phyloP scores from a whole-genome alignment of 2,329 filamentous ascomycete genomes.

The Fulvia fulva region DNA sequence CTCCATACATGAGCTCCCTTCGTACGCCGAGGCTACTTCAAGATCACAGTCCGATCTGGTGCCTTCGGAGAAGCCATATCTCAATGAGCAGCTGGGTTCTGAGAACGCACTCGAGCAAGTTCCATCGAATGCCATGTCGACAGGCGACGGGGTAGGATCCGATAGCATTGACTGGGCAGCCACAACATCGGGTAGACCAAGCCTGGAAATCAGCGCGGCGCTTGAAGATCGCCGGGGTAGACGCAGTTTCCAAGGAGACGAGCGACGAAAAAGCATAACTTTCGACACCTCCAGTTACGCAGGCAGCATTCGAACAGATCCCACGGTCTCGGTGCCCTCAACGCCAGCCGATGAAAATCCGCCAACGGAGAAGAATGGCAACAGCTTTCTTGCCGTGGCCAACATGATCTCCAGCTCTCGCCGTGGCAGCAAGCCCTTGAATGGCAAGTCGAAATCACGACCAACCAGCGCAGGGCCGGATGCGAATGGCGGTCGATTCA shows the following conservation, averaged over 20 bases:
- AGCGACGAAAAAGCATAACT: constrained; percentile 37
- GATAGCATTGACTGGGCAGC: constrained; percentile 21
- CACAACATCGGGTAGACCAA: constrained; percentile 19
- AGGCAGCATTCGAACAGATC: constrained; percentile 26
- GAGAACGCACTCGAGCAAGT: constrained; percentile 18
- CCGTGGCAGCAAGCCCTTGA: constrained; percentile 25
- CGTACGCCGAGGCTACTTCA: constrained; percentile 39
- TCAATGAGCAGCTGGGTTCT: constrained; percentile 17
- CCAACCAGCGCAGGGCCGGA: constrained; percentile 35
- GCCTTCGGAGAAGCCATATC: constrained; percentile 25
- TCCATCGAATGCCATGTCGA: constrained; percentile 11
- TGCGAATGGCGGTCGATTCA: constrained; percentile 34
- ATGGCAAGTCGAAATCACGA: constrained; percentile 36
- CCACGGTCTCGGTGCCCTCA: constrained; percentile 30
- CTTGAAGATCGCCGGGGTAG: constrained; percentile 29
- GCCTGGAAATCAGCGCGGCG: constrained; percentile 29
- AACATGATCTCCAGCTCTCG: constrained; percentile 28
- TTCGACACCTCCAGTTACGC: constrained; percentile 37
- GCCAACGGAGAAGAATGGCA: constrained; percentile 10
- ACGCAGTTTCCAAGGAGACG: constrained; percentile 37
- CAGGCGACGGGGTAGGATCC: constrained; percentile 9
- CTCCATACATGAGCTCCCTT: constrained; percentile 36
- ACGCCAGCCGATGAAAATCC: constrained; percentile 43
- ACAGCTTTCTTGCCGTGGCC: constrained; percentile 29
- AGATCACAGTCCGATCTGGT: constrained; percentile 26